Evolutionary conservation across 495 filamentous ascomycete genomes (phyloP).

Genomic region (Neurospora intermedia): DNA sequence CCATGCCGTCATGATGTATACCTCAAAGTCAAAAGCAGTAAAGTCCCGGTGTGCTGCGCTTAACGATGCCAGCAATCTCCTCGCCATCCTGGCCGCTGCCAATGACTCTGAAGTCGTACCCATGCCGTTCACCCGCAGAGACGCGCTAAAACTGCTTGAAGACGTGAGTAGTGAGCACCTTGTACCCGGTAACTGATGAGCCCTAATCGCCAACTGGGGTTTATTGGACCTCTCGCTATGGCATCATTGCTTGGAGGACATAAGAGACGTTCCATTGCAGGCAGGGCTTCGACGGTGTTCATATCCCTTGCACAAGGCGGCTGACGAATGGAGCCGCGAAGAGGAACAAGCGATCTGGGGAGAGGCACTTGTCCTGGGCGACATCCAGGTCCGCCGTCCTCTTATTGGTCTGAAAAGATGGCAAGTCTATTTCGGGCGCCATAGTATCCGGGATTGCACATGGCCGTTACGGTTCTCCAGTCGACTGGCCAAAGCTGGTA

Average conservation of each 20-base stretch:
- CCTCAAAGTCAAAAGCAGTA: background rate
- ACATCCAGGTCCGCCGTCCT: background rate
- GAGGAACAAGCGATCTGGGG: background rate
- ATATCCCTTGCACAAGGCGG: background rate
- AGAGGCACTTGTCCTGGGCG: background rate
- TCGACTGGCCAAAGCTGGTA: background rate
- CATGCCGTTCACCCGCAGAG: background rate
- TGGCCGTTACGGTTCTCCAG: background rate
- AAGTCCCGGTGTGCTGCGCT: constrained; percentile 5
- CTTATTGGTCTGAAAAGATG: background rate
- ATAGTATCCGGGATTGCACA: background rate
- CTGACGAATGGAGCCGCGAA: background rate
- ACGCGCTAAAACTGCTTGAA: background rate
- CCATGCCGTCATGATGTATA: background rate
- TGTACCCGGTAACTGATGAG: background rate
- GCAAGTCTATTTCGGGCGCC: background rate
- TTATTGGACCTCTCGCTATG: background rate
- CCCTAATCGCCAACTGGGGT: background rate
- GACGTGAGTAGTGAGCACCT: background rate
- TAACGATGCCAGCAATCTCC: constrained; percentile 6
- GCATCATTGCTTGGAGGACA: background rate
- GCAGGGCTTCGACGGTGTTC: background rate
- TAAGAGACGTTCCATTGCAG: background rate
- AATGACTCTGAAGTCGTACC: background rate
- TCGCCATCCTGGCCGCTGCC: background rate